Evolutionary conservation across 2,329 filamentous ascomycete genomes (phyloP).

Genomic region (Eutypella sp.): DNA sequence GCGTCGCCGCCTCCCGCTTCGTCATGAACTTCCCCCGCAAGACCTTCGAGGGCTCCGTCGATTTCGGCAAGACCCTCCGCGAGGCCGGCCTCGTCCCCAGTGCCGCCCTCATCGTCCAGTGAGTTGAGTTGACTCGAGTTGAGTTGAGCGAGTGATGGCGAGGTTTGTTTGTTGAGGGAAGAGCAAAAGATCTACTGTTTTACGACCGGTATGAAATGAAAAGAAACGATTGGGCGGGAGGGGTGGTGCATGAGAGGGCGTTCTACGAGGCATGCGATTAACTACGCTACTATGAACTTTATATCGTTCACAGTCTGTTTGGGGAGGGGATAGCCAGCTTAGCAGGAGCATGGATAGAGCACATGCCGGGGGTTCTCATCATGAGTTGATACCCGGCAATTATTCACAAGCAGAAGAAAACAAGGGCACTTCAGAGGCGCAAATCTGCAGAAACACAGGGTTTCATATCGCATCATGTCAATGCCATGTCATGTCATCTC

Average conservation of each 20-base stretch:
- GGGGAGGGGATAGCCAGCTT: not conserved
- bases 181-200: not conserved
- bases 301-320: constrained; percentile 2
- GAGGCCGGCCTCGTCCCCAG: constrained; percentile 88
- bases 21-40: constrained; percentile 84
- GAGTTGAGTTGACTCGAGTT: constrained; percentile 10
- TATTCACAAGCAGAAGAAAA: no score
- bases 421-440: no score
- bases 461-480: no score
- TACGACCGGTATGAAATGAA: not conserved
- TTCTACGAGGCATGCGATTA: no score
- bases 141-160: not conserved
- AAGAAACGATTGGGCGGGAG: no score
- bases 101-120: constrained; percentile 77
- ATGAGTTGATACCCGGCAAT: no score
- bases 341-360: not conserved
- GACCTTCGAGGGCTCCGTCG: constrained; percentile 61
- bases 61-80: constrained; percentile 87
- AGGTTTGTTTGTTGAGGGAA: not conserved
- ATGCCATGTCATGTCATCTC: constrained; percentile 16
- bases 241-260: not conserved
- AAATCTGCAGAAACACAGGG: no score
- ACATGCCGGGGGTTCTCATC: not conserved
- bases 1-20: constrained; percentile 68
- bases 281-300: no score